Evolutionary conservation across 2,329 filamentous ascomycete species (phyloP).

Genomic region (Pseudocercospora ulei): DNA sequence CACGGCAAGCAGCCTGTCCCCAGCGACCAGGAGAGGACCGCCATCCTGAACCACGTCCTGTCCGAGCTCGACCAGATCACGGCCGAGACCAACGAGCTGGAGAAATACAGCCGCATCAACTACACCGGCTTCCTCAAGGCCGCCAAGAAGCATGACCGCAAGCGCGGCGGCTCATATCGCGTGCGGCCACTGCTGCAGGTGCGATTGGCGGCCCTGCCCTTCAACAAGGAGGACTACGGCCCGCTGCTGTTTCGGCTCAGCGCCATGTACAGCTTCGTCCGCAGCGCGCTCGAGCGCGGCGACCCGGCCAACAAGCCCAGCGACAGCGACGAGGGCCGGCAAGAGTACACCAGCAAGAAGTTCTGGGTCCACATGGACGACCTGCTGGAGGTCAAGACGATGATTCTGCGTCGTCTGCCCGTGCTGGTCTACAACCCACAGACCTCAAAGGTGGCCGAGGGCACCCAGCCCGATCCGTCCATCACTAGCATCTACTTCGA

Average conservation of each 20-base stretch:
- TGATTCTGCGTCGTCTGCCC: slow-evolving; percentile 81
- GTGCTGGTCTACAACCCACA: slow-evolving; percentile 89
- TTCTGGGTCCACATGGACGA: slow-evolving; percentile 95
- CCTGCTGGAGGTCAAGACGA: slow-evolving; percentile 90
- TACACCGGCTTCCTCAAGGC: slow-evolving; percentile 98
- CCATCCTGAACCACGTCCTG: slow-evolving; percentile 60
- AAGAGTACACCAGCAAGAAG: slow-evolving; percentile 32
- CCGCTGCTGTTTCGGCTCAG: slow-evolving; percentile 80
- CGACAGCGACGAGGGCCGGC: slow-evolving; percentile 22
- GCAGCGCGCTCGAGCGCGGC: slow-evolving; percentile 64
- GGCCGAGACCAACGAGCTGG: slow-evolving; percentile 82
- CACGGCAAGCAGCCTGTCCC: slow-evolving; percentile 34
- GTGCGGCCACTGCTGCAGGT: slow-evolving; percentile 87
- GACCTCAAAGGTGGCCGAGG: slow-evolving; percentile 70
- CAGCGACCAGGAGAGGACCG: slow-evolving; percentile 39
- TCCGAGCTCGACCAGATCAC: slow-evolving; percentile 77
- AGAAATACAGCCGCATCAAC: slow-evolving; percentile 91
- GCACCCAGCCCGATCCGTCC: slow-evolving; percentile 67
- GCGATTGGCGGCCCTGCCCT: slow-evolving; percentile 73
- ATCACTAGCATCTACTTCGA: slow-evolving; percentile 97
- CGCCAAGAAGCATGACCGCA: slow-evolving; percentile 96
- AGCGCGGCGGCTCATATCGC: slow-evolving; percentile 74
- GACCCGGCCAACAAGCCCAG: slow-evolving; percentile 15
- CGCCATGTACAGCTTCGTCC: slow-evolving; percentile 89
- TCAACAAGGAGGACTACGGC: slow-evolving; percentile 91